Base-by-base conservation (phyloP, 768 basidiomycete species). In the Mycena galopus region DNA sequence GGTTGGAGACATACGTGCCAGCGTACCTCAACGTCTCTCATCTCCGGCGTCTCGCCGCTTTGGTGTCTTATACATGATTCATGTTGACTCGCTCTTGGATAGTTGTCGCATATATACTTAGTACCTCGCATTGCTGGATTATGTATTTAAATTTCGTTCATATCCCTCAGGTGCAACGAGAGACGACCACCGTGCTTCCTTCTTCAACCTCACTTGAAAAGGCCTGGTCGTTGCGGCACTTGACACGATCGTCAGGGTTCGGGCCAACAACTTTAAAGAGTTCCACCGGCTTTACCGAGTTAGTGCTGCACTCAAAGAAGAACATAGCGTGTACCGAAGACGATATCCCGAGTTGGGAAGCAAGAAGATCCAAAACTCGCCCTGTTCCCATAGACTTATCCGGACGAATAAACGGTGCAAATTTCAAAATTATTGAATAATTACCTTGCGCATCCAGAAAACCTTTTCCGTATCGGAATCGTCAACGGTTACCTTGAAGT, bases 1-100 rank as follows among this genome's bases (percentile, higher is more conserved):
- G 96, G 25, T 85, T 99, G 76, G 98, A 99, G 86, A 98, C 97
- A 33, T 99, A 97, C 78, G 94, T 97, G 30, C 96, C 96, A 44
- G 93, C 95, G 76, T 96, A 96, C 79, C 89, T 97, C 78, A 96
- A 93, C 78, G 93, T 96, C 68, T 93, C 95, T 37, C 95, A 96
- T 83, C 88, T 97, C 74, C 90, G 96, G 77, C 91, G 95, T 76
- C 86, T 96, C 79, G 95, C 95, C 73, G 94, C 95, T 76, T 85
- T 96, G 76, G 95, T 96, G 76, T 92, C 93, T 82, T 94, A 89
- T 66, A 74, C 87, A 83, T 91, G 86, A 78, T 75, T 74, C 59
- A 35, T 33, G 51, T 65, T 63, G 33, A 39, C 39, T 58, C 60
- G 59, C 72, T 73, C 71, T 61, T 73, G 61, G 69, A 63, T 73